These are phyloP conservation scores for Mycena floridula DNA, from an alignment of 768 basidiomycete species.

Conservation along the genomic window DNA sequence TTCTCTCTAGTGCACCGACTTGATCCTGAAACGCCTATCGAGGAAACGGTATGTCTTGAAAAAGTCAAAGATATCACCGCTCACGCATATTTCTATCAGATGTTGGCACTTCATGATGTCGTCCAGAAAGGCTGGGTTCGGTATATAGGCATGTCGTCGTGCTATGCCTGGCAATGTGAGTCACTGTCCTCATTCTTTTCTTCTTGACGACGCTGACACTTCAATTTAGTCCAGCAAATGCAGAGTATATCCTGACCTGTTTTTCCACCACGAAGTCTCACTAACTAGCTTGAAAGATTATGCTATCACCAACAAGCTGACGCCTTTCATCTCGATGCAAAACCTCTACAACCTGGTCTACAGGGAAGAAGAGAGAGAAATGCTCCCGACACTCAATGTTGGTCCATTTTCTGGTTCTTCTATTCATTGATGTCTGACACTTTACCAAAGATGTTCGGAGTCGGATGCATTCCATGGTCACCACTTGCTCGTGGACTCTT, in stretches of 20 bases:
- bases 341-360: too few relatives aligned
- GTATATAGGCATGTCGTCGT: too few relatives aligned
- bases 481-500: too few relatives aligned
- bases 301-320: conserved; percentile 52
- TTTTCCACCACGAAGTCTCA: not conserved
- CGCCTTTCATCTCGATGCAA: too few relatives aligned
- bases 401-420: not conserved
- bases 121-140: too few relatives aligned
- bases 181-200: not conserved
- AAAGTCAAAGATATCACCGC: conserved; percentile 25
- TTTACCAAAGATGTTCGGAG: conserved; percentile 46
- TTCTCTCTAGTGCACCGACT: conserved; percentile 22
- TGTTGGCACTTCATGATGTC: too few relatives aligned
- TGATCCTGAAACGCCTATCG: conserved; percentile 18
- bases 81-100: too few relatives aligned
- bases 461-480: conserved; percentile 53
- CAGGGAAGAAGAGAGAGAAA: too few relatives aligned
- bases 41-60: conserved; percentile 30
- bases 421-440: not conserved
- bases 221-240: conserved; percentile 43
- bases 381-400: conserved; percentile 52
- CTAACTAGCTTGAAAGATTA: conserved; percentile 36
- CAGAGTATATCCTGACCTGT: conserved; percentile 40
- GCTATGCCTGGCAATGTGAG: not conserved
- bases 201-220: not conserved